Evolutionary conservation across 208 protist species (phyloP).

Genomic region (Trichomonas gallinae): DNA sequence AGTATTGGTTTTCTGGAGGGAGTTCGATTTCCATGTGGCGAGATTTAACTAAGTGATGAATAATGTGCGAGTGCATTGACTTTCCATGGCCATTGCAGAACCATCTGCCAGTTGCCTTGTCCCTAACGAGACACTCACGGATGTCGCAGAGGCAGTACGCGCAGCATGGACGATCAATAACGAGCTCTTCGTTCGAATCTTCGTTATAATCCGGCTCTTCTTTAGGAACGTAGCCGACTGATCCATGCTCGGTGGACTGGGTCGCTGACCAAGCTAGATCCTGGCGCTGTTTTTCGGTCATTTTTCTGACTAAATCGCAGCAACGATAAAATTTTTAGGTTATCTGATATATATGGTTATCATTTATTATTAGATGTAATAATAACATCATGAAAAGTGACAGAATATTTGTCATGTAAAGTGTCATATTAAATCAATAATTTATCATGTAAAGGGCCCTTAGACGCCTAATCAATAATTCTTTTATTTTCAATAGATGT

Average conservation of each 20-base stretch:
- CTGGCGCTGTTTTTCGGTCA: neutral
- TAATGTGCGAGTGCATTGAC: conserved; percentile 28
- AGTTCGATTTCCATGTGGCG: neutral
- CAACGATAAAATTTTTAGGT: too few relatives aligned
- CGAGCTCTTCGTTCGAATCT: neutral
- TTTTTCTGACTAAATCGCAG: neutral
- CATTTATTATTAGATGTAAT: too few relatives aligned
- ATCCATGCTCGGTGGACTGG: neutral
- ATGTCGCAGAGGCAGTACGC: conserved; percentile 37
- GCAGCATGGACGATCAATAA: neutral
- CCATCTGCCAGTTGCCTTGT: conserved; percentile 60
- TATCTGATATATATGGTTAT: too few relatives aligned
- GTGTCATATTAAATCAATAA: too few relatives aligned
- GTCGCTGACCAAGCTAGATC: neutral
- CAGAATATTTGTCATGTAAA: too few relatives aligned
- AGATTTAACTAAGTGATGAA: conserved; percentile 32
- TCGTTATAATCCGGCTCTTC: neutral
- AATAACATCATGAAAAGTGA: too few relatives aligned
- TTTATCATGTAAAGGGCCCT: too few relatives aligned
- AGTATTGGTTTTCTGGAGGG: neutral
- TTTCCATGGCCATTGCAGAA: conserved; percentile 65
- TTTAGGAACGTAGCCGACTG: neutral
- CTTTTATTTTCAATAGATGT: too few relatives aligned
- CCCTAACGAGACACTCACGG: conserved; percentile 57
- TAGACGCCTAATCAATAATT: too few relatives aligned